Evolutionary conservation across 139 green algal genomes (phyloP).

Genomic region (Axilococcus clingmanii): DNA sequence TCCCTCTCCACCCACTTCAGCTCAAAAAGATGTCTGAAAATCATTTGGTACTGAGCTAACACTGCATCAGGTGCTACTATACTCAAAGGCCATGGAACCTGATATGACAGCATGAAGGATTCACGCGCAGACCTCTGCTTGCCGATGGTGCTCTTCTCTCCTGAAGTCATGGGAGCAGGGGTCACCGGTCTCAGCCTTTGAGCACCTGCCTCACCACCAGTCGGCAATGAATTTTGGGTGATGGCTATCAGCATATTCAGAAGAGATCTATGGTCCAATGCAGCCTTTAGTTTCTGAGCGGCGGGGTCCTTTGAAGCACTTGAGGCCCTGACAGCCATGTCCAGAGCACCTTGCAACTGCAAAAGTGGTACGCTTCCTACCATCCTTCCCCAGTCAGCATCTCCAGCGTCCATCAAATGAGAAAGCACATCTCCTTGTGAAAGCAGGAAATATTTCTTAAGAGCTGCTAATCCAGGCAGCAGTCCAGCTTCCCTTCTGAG

Average conservation of each 20-base stretch:
- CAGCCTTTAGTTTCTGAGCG: slow-evolving; percentile 49
- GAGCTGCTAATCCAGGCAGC: slow-evolving; percentile 43
- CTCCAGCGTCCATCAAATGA: slow-evolving; percentile 66
- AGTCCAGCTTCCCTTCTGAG: slow-evolving; percentile 38
- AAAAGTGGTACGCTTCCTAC: slow-evolving; percentile 42
- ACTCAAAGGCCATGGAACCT: slow-evolving; percentile 64
- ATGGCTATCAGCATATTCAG: slow-evolving; percentile 40
- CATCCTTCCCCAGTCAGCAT: slow-evolving; percentile 56
- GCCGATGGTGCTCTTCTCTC: slow-evolving; percentile 7
- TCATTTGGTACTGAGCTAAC: slow-evolving; percentile 81
- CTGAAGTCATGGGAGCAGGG: slow-evolving; percentile 19
- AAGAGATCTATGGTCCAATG: slow-evolving; percentile 50
- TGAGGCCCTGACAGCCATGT: slow-evolving; percentile 51
- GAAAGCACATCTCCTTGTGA: slow-evolving; percentile 79
- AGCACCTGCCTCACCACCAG: background rate
- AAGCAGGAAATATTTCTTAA: slow-evolving; percentile 91
- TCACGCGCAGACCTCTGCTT: slow-evolving; percentile 30
- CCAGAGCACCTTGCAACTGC: slow-evolving; percentile 76
- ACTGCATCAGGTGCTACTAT: slow-evolving; percentile 61
- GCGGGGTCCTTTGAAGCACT: slow-evolving; percentile 41
- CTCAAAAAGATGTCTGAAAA: slow-evolving; percentile 76
- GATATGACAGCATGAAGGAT: slow-evolving; percentile 51
- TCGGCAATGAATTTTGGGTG: slow-evolving; percentile 1
- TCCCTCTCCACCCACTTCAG: slow-evolving; percentile 76
- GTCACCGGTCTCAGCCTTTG: no score